Conservation (phyloP, 495 filamentous ascomycete species). For the Aspergillus hancockii region DNA sequence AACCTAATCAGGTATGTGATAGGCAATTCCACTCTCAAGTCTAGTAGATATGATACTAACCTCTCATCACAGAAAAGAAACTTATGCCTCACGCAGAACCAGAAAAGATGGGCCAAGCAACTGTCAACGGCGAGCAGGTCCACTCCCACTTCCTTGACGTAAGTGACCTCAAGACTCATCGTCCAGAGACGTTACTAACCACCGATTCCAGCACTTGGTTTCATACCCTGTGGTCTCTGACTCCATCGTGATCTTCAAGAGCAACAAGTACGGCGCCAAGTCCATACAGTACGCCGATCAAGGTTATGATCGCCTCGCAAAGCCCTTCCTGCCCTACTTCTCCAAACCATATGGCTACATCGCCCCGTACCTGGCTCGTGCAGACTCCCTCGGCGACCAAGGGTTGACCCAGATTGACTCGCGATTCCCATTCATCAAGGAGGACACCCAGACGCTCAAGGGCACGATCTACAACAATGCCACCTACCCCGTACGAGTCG, state of each 20-base stretch:
- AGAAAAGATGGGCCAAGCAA: conserved; percentile 44
- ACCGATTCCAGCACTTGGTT: conserved; percentile 65
- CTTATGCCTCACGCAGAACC: conserved; percentile 49
- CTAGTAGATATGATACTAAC: neutral
- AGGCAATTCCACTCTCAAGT: neutral
- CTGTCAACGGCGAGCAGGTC: conserved; percentile 67
- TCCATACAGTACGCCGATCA: conserved; percentile 70
- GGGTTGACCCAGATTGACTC: conserved; percentile 73
- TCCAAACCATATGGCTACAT: conserved; percentile 73
- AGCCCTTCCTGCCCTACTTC: conserved; percentile 77
- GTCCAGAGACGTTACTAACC: conserved; percentile 2
- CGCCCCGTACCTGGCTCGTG: conserved; percentile 78
- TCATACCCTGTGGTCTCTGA: conserved; percentile 86
- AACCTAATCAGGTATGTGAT: no score
- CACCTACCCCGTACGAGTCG: conserved; percentile 65
- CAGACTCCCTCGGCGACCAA: conserved; percentile 75
- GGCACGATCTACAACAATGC: conserved; percentile 63
- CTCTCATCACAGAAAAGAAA: neutral
- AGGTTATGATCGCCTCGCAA: conserved; percentile 65
- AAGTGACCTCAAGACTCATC: conserved; percentile 30
- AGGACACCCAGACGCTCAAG: conserved; percentile 77
- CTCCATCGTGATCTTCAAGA: conserved; percentile 72
- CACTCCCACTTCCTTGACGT: conserved; percentile 69
- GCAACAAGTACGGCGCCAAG: conserved; percentile 76
- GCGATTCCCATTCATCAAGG: conserved; percentile 83